Evolutionary conservation across 179 eudicot genomes (phyloP).

Genomic region (Beta lomatogona): DNA sequence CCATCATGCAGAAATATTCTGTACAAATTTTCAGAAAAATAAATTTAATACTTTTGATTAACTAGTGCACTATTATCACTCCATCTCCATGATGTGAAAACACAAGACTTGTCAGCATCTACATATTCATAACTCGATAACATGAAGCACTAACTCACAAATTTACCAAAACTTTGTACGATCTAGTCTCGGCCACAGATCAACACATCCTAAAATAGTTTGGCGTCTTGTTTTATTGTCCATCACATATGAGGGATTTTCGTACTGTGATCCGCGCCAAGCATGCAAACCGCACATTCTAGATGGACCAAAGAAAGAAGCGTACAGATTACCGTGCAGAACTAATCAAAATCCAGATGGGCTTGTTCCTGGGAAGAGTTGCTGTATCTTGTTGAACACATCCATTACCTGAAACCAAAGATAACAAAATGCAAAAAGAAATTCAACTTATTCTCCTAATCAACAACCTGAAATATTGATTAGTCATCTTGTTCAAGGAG

Average conservation of each 20-base stretch:
- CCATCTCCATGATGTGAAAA: slow-evolving; percentile 5
- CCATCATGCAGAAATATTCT: slow-evolving; percentile 14
- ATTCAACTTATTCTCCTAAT: neutral
- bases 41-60: neutral
- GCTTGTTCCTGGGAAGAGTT: slow-evolving; percentile 37
- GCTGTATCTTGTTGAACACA: slow-evolving; percentile 36
- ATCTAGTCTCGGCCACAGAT: slow-evolving; percentile 9
- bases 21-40: slow-evolving; percentile 24
- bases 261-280: neutral
- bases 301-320: neutral
- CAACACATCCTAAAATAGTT: neutral
- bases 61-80: neutral
- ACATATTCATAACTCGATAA: neutral
- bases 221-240: neutral
- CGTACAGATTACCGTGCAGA: neutral
- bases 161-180: slow-evolving; percentile 28
- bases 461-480: neutral
- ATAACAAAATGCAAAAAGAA: neutral
- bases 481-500: neutral
- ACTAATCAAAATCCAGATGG: slow-evolving; percentile 25
- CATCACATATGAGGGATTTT: neutral
- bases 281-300: slow-evolving; percentile 3
- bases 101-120: neutral
- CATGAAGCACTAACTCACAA: slow-evolving; percentile 13
- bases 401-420: slow-evolving; percentile 30